A percentile compares a stretch with the other conserved stretches of the same genome.
Evolutionary conservation across 176 grass and related monocot genomes (phyloP).

Genomic region (Oryza officinalis): DNA sequence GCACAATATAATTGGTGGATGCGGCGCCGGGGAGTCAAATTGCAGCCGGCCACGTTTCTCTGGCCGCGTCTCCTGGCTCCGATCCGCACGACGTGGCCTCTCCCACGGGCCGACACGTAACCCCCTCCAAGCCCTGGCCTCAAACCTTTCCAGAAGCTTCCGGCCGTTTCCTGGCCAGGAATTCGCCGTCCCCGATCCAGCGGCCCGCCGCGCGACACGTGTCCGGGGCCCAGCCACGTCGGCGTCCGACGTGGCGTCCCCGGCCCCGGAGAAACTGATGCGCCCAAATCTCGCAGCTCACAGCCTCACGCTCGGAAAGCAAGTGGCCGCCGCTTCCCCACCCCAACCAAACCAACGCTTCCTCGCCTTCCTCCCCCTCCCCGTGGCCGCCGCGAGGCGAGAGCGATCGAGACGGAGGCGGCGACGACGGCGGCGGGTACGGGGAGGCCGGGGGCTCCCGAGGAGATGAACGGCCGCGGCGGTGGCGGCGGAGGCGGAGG

Average conservation of each 20-base stretch:
- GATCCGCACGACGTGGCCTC: constrained; percentile 35
- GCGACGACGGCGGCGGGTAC: background rate
- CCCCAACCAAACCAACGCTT: constrained; percentile 37
- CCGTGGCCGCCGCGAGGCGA: constrained; percentile 29
- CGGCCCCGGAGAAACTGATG: constrained; percentile 67
- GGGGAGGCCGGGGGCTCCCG: constrained; percentile 5
- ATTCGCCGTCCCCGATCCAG: constrained; percentile 46
- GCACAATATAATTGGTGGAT: constrained; percentile 6
- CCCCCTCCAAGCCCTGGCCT: background rate
- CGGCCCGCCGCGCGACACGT: constrained; percentile 50
- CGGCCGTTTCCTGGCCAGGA: constrained; percentile 64
- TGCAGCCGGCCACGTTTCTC: constrained; percentile 28
- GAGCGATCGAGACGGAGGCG: constrained; percentile 10
- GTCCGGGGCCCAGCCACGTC: constrained; percentile 5
- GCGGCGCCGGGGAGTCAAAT: constrained; percentile 34
- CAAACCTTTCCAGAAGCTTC: constrained; percentile 86
- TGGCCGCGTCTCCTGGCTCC: background rate
- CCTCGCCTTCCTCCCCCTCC: background rate
- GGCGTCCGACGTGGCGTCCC: constrained; percentile 70
- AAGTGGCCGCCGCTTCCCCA: constrained; percentile 21
- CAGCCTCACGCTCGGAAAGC: constrained; percentile 45
- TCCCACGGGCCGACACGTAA: constrained; percentile 29
- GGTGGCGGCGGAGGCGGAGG: constrained; percentile 32
- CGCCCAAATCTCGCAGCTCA: constrained; percentile 50
- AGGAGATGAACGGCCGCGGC: constrained; percentile 68